Evolutionary conservation across 331 rosid genomes (phyloP), one percentile per base, ranked within the genome.

Genomic region (Quercus tomentella): DNA sequence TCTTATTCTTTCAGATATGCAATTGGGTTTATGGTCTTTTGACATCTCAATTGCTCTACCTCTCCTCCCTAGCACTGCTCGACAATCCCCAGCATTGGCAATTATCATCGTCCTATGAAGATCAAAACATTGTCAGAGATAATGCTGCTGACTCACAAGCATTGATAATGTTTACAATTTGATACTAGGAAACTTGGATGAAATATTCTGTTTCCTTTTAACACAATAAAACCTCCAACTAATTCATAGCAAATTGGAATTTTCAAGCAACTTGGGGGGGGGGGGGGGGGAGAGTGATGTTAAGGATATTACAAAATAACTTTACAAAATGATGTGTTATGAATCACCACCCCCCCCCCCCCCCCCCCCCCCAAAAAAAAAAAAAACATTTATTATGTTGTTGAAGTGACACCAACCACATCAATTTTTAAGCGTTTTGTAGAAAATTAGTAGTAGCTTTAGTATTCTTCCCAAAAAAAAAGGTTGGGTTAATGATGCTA

Each of bases 31-130:
- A 82, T 94, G 97, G 81, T 94, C 96, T 75, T 82, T 88, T 18
- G 98, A 94, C 92, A 94, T 89, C 91, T 94, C 94, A 56, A 89
- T 66, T 33, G 96, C 97, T 78, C 91, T 92, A 51, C 97, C 98
- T 78, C 92, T 89, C 69, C 89, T 87, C 73, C 98, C 97, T 28
- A 94, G n/a, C 54, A 94, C 97, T 30, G 96, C 97, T 70, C 94
- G 89, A 77, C 94, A 94, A 79, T 92, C 96, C 41, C 98, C 97
- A 1, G 92, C 97, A 84, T 92, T 94, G 31, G 97, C 98, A 79
- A 93, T 80, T 45, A 93, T 82, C 91, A 93, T 74, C 23, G 77
- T 89, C 88, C 98, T 93, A 85, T 45, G 70, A 78, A 75, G 61
- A 28, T 79, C 17, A 45, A 74, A 57, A 65, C 17, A 35, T 28